phyloP scores from a whole-genome alignment of 768 basidiomycete species.

The Rubroboletus pulcherrimus region DNA sequence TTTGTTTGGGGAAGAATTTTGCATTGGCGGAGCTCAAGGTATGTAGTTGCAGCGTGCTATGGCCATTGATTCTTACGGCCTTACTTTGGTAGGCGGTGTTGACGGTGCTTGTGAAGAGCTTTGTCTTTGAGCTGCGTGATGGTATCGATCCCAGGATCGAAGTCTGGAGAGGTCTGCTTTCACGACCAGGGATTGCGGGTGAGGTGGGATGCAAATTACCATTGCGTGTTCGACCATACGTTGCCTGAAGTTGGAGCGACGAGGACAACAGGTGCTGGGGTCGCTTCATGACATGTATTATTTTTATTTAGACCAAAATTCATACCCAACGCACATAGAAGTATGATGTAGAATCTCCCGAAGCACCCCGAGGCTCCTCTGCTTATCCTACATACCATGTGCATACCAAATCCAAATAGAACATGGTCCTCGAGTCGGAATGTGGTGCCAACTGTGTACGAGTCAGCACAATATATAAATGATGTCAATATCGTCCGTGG shows the following conservation, averaged over 20 bases:
- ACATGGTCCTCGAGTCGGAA: background rate
- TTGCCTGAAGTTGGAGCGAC: background rate
- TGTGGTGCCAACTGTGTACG: background rate
- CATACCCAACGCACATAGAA: too few relatives aligned
- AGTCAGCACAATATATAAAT: background rate
- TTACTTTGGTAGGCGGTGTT: conserved; percentile 37
- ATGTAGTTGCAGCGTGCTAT: background rate
- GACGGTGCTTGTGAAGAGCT: conserved; percentile 39
- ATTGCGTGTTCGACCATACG: conserved; percentile 15
- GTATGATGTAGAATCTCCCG: background rate
- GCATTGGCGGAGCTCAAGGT: conserved; percentile 39
- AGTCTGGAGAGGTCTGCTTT: background rate
- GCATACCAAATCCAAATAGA: background rate
- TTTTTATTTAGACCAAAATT: too few relatives aligned
- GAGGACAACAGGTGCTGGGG: background rate
- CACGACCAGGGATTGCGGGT: conserved; percentile 8
- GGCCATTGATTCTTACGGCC: background rate
- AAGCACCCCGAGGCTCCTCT: background rate
- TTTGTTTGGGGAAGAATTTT: conserved; percentile 47
- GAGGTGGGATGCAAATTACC: conserved; percentile 24
- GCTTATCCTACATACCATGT: background rate
- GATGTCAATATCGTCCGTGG: background rate
- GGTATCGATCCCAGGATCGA: conserved; percentile 28
- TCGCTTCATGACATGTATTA: background rate
- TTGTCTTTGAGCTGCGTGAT: conserved; percentile 33